phyloP scores from a whole-genome alignment of 345 rosid genomes.

The Lepidium africanum region DNA sequence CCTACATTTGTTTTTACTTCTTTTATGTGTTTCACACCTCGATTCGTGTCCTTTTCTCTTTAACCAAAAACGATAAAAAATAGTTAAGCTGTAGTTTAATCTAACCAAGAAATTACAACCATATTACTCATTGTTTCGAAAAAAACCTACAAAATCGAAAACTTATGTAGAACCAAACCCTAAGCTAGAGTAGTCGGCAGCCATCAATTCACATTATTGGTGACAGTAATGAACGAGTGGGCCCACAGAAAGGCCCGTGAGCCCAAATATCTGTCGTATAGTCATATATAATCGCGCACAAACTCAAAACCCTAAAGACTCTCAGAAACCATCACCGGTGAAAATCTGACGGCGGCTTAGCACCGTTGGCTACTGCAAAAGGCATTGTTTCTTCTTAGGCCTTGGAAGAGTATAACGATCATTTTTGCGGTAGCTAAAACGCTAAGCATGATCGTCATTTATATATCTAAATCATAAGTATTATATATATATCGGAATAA shows the following conservation, averaged over 20 bases:
- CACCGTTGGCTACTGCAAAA: conserved; percentile 19
- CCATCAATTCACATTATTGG: not conserved
- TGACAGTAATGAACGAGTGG: not conserved
- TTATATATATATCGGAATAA: not conserved
- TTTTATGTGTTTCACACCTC: not conserved
- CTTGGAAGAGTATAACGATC: conserved; percentile 5
- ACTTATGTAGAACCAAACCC: not conserved
- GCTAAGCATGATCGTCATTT: not conserved
- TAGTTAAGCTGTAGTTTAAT: not conserved
- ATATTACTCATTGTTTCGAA: not conserved
- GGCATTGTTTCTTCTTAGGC: conserved; percentile 7
- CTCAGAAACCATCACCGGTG: conserved; percentile 1
- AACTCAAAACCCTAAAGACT: conserved; percentile 10
- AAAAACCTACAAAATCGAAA: not conserved
- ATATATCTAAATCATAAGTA: not conserved
- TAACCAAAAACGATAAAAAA: not conserved
- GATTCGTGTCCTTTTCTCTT: not conserved
- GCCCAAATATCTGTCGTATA: not conserved
- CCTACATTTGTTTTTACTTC: not conserved
- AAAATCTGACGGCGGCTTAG: conserved; percentile 21
- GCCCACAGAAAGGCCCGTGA: conserved; percentile 7
- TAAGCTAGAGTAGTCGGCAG: not conserved
- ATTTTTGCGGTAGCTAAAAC: conserved; percentile 16
- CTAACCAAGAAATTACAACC: not conserved
- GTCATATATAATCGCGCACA: conserved; percentile 9